Evolutionary conservation across 352 stramenopile genomes (phyloP), one percentile per base, ranked within the genome.

Genomic region (Pythium folliculosum): DNA sequence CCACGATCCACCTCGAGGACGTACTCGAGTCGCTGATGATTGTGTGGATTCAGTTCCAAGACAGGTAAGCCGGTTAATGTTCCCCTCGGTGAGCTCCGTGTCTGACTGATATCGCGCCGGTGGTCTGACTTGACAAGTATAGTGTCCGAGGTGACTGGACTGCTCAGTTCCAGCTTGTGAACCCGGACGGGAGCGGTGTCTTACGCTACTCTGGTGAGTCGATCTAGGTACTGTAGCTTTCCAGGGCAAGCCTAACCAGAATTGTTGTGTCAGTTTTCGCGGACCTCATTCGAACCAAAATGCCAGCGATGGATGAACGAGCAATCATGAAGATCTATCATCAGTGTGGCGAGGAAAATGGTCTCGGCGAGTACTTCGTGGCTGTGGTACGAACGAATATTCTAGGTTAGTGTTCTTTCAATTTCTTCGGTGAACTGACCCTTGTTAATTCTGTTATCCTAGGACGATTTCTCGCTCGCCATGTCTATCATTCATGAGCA

Each of bases 301-400:
- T 92, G 9, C 64, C 73, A 23, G n/a, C 52, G 10, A 48, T 90
- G 43, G 79, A 91, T 32, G 72, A 79, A 30, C 80, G 78, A 17
- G 69, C 54, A 1, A 72, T 95, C 30, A 71, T 88, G 60, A 90
- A 91, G 32, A 72, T 89, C 14, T 94, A 88, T 53, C 84, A 92
- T 57, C 72, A 81, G 37, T 92, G 81, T 30, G 84, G 84, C 8
- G 84, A 95, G 79, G 87, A 94, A 60, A 95, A 92, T 52, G 84
- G 94, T 17, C 66, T 91, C 9, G 85, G 84, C n/a, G 84, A 94
- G 21, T 88, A 90, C 37, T 76, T 73, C 47, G 66, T 94, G 47
- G 69, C 79, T 21, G 76, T 76, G 59, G 84, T 90, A 77, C 50
- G 80, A n/a, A 19, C 35, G 12, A 2, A 13, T 12, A 13, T 1